A percentile compares a stretch with the other conserved stretches of the same genome.
Evolutionary conservation across 164 flowering plant genomes (phyloP).

Genomic region (Sextonia rubra): DNA sequence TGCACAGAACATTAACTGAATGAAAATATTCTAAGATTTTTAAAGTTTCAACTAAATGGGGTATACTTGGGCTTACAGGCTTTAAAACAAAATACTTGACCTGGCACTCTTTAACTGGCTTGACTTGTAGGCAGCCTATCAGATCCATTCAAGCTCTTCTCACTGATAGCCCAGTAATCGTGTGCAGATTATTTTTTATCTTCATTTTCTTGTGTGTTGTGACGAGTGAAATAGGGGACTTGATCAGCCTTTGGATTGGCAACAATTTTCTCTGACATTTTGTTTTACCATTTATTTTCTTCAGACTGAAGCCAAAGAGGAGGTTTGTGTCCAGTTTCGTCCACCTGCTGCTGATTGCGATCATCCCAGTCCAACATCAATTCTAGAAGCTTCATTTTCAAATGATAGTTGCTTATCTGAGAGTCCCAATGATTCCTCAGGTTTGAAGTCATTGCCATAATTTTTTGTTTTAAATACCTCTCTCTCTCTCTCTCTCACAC

Average conservation of each 20-base stretch:
- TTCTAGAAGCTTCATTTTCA: slow-evolving; percentile 84
- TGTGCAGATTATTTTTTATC: background rate
- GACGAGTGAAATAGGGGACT: background rate
- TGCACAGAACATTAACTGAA: too few relatives aligned
- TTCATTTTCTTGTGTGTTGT: background rate
- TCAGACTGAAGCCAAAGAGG: slow-evolving; percentile 37
- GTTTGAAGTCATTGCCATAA: slow-evolving; percentile 23
- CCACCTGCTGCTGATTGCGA: slow-evolving; percentile 22
- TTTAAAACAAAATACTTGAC: too few relatives aligned
- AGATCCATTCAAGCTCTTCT: too few relatives aligned
- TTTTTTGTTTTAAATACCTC: too few relatives aligned
- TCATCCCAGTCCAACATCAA: slow-evolving; percentile 83
- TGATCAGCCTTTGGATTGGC: background rate
- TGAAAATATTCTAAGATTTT: too few relatives aligned
- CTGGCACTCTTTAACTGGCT: too few relatives aligned
- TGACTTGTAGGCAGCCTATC: too few relatives aligned
- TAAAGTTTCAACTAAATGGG: too few relatives aligned
- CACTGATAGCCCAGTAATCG: too few relatives aligned
- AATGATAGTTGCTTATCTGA: slow-evolving; percentile 66
- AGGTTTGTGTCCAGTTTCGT: slow-evolving; percentile 16
- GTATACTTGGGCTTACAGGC: too few relatives aligned
- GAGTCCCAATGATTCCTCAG: slow-evolving; percentile 59
- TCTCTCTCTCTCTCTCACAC: too few relatives aligned
- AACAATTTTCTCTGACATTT: background rate
- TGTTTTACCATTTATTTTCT: slow-evolving; percentile 6